These are phyloP conservation scores for Trapa bicornis DNA, from an alignment of 345 rosid species.

Conservation along the genomic window DNA sequence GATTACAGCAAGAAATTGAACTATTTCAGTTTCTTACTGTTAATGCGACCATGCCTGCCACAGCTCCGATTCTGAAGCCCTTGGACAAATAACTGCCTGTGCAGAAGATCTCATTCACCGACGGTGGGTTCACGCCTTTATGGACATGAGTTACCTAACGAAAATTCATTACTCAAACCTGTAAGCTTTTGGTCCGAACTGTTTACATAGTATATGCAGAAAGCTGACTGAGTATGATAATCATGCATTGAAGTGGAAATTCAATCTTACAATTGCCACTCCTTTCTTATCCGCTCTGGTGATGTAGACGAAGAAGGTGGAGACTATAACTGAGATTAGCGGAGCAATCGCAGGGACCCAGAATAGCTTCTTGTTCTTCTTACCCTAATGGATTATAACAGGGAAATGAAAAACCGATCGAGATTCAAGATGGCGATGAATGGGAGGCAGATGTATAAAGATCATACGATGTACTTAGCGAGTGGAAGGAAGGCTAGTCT, in stretches of 20 bases:
- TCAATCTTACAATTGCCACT: slow-evolving; percentile 24
- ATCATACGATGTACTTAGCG: slow-evolving; percentile 30
- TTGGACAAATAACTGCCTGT: slow-evolving; percentile 12
- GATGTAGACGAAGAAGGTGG: slow-evolving; percentile 27
- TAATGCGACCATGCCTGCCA: slow-evolving; percentile 13
- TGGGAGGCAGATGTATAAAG: not conserved
- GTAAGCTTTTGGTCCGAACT: no score
- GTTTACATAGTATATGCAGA: no score
- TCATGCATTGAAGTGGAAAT: not conserved
- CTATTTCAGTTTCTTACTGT: slow-evolving; percentile 6
- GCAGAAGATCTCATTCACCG: slow-evolving; percentile 9
- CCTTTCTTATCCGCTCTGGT: slow-evolving; percentile 19
- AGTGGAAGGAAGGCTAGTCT: slow-evolving; percentile 31
- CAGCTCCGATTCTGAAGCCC: slow-evolving; percentile 14
- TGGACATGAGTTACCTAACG: slow-evolving; percentile 9
- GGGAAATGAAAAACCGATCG: not conserved
- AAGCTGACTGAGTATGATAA: no score
- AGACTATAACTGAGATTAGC: slow-evolving; percentile 26
- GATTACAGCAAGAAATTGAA: not conserved
- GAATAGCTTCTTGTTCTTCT: slow-evolving; percentile 27
- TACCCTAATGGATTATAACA: slow-evolving; percentile 19
- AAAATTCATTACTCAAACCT: not conserved
- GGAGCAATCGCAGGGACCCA: slow-evolving; percentile 49
- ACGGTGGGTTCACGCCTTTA: slow-evolving; percentile 14
- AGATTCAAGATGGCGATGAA: not conserved